Evolutionary conservation across 2,329 filamentous ascomycete genomes (phyloP).

Genomic region (Cercospora berteroae): DNA sequence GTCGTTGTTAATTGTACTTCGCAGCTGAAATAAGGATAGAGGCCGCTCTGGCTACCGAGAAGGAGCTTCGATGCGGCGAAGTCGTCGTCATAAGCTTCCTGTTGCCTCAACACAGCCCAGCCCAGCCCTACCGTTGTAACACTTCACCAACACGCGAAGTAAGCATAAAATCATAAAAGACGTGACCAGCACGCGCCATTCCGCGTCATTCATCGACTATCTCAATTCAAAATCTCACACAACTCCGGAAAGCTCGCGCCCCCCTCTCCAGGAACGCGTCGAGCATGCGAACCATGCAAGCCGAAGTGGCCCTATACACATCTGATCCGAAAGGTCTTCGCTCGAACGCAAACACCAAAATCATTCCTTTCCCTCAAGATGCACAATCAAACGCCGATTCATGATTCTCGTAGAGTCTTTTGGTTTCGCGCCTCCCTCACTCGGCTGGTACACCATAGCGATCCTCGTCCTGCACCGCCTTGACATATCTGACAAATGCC

Average conservation of each 20-base stretch:
- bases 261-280: constrained; percentile 1
- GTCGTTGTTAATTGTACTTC: not conserved
- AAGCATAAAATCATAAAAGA: not conserved
- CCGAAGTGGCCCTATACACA: not conserved
- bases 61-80: not conserved
- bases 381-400: constrained; percentile 8
- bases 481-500: constrained; percentile 90
- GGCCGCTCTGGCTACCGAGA: not conserved
- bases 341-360: constrained; percentile 2
- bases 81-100: not conserved
- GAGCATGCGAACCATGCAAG: not conserved
- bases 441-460: constrained; percentile 13
- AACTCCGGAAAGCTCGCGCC: constrained; percentile 7
- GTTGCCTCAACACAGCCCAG: not conserved
- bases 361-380: not conserved
- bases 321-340: not conserved
- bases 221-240: not conserved
- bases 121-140: not conserved
- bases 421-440: not conserved
- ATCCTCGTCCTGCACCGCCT: constrained; percentile 66
- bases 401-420: not conserved
- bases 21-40: not conserved
- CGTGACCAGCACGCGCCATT: not conserved
- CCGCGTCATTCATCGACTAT: not conserved
- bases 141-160: not conserved